Evolutionary conservation across 2,329 filamentous ascomycete genomes (phyloP).

Genomic region (Huntiella savannae): DNA sequence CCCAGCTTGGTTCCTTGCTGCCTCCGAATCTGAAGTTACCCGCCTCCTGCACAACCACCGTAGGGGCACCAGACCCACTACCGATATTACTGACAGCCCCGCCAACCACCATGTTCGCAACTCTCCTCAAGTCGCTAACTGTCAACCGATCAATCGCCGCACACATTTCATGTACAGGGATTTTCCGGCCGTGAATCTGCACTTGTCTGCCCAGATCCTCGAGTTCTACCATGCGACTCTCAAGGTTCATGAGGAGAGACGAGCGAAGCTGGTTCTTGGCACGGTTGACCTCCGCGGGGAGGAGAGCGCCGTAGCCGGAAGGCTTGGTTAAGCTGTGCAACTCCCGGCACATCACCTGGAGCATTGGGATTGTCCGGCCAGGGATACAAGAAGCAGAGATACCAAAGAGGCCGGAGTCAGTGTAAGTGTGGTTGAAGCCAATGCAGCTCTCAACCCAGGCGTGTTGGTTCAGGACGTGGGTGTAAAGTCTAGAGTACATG

Average conservation of each 20-base stretch:
- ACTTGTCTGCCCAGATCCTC: conserved; percentile 91
- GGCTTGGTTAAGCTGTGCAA: conserved; percentile 61
- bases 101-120: conserved; percentile 60
- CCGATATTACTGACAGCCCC: conserved; percentile 61
- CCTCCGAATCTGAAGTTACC: conserved; percentile 32
- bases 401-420: conserved; percentile 85
- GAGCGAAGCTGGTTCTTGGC: conserved; percentile 94
- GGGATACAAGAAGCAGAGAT: conserved; percentile 78
- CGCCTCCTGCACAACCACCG: conserved; percentile 85
- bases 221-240: conserved; percentile 90
- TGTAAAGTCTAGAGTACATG: conserved; percentile 97
- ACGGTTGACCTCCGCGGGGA: conserved; percentile 60
- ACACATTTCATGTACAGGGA: conserved; percentile 89
- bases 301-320: conserved; percentile 52
- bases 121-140: conserved; percentile 59
- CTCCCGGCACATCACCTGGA: conserved; percentile 89
- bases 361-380: conserved; percentile 58
- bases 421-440: conserved; percentile 95
- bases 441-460: conserved; percentile 94
- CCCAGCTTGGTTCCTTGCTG: conserved; percentile 56
- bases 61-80: conserved; percentile 67
- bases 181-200: conserved; percentile 86
- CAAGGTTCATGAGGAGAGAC: conserved; percentile 87
- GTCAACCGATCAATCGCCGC: conserved; percentile 65
- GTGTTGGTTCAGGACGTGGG: conserved; percentile 92